phyloP scores from a whole-genome alignment of 257 asterid genomes.

The Salvia rosmarinus region DNA sequence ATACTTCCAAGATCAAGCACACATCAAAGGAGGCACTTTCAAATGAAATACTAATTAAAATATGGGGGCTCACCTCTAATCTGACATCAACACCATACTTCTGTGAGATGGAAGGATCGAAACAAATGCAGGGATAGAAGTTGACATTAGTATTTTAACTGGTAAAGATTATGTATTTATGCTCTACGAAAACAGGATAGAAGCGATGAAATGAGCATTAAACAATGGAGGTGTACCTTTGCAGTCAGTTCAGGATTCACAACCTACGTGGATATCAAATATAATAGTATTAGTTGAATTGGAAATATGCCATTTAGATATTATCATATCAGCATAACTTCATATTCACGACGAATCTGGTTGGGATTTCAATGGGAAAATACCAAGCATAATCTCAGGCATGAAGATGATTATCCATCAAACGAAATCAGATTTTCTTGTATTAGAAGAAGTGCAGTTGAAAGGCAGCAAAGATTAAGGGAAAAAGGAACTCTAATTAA shows the following conservation, averaged over 20 bases:
- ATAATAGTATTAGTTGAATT: slow-evolving; percentile 19
- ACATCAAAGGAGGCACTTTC: background rate
- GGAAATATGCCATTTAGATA: slow-evolving; percentile 6
- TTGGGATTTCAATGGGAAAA: background rate
- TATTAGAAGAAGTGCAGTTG: background rate
- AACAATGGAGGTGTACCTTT: slow-evolving; percentile 51
- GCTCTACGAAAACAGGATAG: slow-evolving; percentile 10
- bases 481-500: background rate
- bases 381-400: background rate
- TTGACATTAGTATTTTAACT: slow-evolving; percentile 13
- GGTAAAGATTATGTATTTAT: background rate
- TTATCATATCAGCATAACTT: slow-evolving; percentile 11
- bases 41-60: background rate
- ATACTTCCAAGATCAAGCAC: background rate
- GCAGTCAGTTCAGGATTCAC: slow-evolving; percentile 38
- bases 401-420: background rate
- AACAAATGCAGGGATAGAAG: slow-evolving; percentile 19
- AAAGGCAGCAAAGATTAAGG: background rate
- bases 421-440: background rate
- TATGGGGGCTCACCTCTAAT: slow-evolving; percentile 67
- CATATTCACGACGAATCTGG: background rate
- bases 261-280: slow-evolving; percentile 47
- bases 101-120: slow-evolving; percentile 40
- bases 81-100: slow-evolving; percentile 66
- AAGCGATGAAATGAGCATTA: background rate